Evolutionary conservation across 495 filamentous ascomycete genomes (phyloP).

Genomic region (Penicillium taxi): DNA sequence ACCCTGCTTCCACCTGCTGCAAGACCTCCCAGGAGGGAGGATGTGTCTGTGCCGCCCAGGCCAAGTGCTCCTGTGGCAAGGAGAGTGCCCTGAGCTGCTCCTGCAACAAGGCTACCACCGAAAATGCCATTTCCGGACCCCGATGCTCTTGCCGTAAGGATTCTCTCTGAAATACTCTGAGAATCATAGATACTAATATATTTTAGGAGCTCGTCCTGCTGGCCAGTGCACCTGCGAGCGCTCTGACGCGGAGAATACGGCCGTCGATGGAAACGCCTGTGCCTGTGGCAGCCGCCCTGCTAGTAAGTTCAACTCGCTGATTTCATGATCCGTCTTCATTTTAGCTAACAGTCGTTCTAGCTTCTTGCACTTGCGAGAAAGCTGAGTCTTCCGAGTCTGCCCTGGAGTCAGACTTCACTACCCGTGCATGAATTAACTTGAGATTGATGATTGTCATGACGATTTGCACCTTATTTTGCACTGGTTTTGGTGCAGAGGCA

Average conservation of each 20-base stretch:
- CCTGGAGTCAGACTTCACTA: conserved; percentile 74
- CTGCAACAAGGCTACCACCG: conserved; percentile 66
- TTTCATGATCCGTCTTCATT: too few relatives aligned
- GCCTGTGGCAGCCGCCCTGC: conserved; percentile 67
- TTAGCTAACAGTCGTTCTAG: conserved; percentile 28
- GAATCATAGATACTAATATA: conserved; percentile 7
- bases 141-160: conserved; percentile 77
- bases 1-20: conserved; percentile 56
- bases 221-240: conserved; percentile 79
- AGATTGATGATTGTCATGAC: not conserved
- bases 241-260: conserved; percentile 60
- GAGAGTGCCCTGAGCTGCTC: conserved; percentile 76
- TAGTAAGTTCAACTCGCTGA: conserved; percentile 51
- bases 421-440: conserved; percentile 22
- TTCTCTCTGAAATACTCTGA: conserved; percentile 3
- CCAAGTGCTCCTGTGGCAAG: conserved; percentile 81
- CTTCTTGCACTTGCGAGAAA: conserved; percentile 79
- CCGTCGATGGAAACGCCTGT: conserved; percentile 53
- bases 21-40: conserved; percentile 42
- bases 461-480: too few relatives aligned
- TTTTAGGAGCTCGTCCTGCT: conserved; percentile 56
- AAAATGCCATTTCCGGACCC: conserved; percentile 67
- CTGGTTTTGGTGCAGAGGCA: conserved; percentile 1
- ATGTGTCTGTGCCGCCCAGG: conserved; percentile 57
- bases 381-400: conserved; percentile 44